Evolutionary conservation across 164 flowering plant species (phyloP).

Genomic region (Umbilicus rupestris): DNA sequence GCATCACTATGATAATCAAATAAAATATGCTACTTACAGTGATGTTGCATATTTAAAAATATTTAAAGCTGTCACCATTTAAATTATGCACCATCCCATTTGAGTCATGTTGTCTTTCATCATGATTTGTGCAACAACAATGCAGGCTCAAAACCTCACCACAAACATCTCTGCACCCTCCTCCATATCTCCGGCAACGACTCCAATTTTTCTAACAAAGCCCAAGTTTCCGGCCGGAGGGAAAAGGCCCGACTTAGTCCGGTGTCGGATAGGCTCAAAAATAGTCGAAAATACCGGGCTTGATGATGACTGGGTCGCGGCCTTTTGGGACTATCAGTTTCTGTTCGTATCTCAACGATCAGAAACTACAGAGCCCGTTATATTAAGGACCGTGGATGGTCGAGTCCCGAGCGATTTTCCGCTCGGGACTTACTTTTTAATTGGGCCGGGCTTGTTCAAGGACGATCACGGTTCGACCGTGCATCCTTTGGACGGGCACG

Average conservation of each 20-base stretch:
- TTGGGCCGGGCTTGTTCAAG: conserved; percentile 76
- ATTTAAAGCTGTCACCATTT: neutral
- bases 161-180: neutral
- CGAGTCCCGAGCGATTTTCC: conserved; percentile 67
- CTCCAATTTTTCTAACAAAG: neutral
- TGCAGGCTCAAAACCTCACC: conserved; percentile 1
- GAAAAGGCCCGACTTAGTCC: conserved; percentile 6
- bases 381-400: conserved; percentile 47
- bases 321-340: conserved; percentile 83
- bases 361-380: conserved; percentile 38
- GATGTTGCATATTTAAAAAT: no score
- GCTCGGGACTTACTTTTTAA: conserved; percentile 72
- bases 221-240: neutral
- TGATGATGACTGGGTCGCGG: conserved; percentile 32
- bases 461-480: conserved; percentile 94
- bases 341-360: conserved; percentile 73
- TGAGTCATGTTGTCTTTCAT: neutral
- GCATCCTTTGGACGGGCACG: conserved; percentile 93
- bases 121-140: conserved; percentile 3
- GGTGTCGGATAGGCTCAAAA: neutral
- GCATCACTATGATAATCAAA: neutral
- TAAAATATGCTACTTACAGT: no score
- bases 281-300: neutral
- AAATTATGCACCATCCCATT: neutral
- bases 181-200: neutral